Conservation (phyloP, 192 early-diverging fungal species). For the Dissophora globulifera region DNA sequence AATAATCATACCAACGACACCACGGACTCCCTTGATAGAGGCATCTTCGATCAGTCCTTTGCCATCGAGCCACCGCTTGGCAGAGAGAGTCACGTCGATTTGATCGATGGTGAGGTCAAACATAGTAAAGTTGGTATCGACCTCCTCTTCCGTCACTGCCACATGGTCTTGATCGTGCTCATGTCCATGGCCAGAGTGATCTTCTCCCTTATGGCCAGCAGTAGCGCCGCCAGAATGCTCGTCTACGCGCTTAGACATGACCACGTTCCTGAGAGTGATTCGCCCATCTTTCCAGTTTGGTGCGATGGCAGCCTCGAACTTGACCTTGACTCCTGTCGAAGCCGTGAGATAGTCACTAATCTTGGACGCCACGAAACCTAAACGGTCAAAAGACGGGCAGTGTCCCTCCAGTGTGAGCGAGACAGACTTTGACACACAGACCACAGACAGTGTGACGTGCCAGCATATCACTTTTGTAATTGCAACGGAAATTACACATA, state of each 20-base stretch:
- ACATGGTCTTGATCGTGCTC: conserved; percentile 47
- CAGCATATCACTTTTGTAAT: background rate
- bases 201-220: conserved; percentile 33
- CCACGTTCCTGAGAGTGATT: conserved; percentile 88
- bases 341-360: conserved; percentile 83
- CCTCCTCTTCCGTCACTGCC: conserved; percentile 38
- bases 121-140: conserved; percentile 87
- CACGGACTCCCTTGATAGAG: conserved; percentile 87
- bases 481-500: background rate
- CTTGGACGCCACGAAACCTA: conserved; percentile 82
- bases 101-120: conserved; percentile 86
- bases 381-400: conserved; percentile 1
- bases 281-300: conserved; percentile 92
- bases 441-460: conserved; percentile 15
- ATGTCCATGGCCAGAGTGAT: conserved; percentile 47
- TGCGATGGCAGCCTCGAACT: conserved; percentile 91
- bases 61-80: conserved; percentile 92
- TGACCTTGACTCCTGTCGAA: conserved; percentile 83
- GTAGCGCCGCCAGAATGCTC: background rate
- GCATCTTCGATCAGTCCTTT: conserved; percentile 85
- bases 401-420: too few relatives aligned
- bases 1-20: conserved; percentile 68
- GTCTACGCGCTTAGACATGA: conserved; percentile 49
- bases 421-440: conserved; percentile 26
- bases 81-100: conserved; percentile 84